Conservation (phyloP, 2,329 filamentous ascomycete genomes). For the Amylocarpus encephaloides region DNA sequence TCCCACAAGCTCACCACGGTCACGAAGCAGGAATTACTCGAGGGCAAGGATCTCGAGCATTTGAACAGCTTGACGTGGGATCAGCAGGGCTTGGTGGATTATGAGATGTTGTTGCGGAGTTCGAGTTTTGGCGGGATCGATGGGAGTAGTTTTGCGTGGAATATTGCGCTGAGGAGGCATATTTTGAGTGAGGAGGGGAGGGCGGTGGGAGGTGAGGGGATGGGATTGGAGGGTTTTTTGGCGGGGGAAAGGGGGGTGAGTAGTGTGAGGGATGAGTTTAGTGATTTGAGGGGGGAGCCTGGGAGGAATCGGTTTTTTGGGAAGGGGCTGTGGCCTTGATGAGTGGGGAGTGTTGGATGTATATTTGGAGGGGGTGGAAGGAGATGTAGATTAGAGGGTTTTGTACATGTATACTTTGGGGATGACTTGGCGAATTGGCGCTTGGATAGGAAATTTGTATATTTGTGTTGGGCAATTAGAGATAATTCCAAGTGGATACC, state of each 20-base stretch:
- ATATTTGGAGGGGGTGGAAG: too few species aligned
- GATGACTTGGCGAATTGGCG: too few species aligned
- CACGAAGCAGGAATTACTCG: constrained; percentile 37
- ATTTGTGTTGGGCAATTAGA: too few species aligned
- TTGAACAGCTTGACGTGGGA: constrained; percentile 37
- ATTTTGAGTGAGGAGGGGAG: background rate
- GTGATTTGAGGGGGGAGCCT: background rate
- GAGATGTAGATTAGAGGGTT: too few species aligned
- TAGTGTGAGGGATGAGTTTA: background rate
- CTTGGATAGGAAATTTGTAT: too few species aligned
- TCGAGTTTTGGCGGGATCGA: constrained; percentile 36
- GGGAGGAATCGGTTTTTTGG: background rate
- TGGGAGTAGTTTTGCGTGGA: constrained; percentile 40
- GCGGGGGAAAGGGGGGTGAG: background rate
- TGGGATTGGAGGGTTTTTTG: background rate
- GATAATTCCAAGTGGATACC: too few species aligned
- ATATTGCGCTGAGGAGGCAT: constrained; percentile 37
- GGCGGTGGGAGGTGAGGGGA: background rate
- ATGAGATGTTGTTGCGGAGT: constrained; percentile 39
- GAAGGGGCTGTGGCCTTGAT: background rate
- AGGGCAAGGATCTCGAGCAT: constrained; percentile 13
- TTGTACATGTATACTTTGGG: too few species aligned
- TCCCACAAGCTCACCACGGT: constrained; percentile 32
- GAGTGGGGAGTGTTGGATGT: background rate
- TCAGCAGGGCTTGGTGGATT: constrained; percentile 42